Conservation (phyloP, 1,284 basidiomycete genomes). For the Xerocomus nothofagi region DNA sequence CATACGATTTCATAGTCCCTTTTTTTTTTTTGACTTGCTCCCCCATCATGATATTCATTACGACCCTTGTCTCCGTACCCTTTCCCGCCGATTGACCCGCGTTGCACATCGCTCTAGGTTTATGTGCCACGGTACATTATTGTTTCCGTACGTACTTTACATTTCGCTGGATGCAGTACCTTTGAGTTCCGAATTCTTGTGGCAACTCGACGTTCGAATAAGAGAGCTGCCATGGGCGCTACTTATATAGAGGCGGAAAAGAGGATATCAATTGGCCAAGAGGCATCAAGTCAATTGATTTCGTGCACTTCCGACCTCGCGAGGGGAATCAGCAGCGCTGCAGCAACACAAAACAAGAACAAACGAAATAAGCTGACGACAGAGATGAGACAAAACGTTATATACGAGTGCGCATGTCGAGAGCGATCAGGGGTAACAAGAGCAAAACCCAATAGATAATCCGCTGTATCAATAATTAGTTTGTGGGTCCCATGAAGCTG, state of each 20-base stretch:
- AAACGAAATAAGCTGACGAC: constrained; percentile 30
- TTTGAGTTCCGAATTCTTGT: background rate
- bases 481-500: constrained; percentile 26
- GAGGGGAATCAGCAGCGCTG: constrained; percentile 1
- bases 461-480: constrained; percentile 32
- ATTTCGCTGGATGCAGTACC: constrained; percentile 19
- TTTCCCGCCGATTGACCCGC: background rate
- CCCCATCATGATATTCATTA: background rate
- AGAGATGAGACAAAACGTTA: constrained; percentile 37
- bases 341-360: constrained; percentile 35
- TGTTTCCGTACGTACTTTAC: constrained; percentile 9
- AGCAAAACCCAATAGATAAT: constrained; percentile 37
- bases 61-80: background rate
- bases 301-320: constrained; percentile 10
- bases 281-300: constrained; percentile 17
- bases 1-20: background rate
- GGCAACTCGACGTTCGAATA: constrained; percentile 8
- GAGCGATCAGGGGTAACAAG: constrained; percentile 39
- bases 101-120: constrained; percentile 12
- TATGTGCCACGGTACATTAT: background rate
- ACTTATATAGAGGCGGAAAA: constrained; percentile 3
- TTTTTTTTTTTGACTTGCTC: background rate
- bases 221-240: constrained; percentile 7
- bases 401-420: constrained; percentile 38
- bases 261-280: constrained; percentile 16